phyloP scores from a whole-genome alignment of 768 basidiomycete genomes.

The Myochromella boudieri region DNA sequence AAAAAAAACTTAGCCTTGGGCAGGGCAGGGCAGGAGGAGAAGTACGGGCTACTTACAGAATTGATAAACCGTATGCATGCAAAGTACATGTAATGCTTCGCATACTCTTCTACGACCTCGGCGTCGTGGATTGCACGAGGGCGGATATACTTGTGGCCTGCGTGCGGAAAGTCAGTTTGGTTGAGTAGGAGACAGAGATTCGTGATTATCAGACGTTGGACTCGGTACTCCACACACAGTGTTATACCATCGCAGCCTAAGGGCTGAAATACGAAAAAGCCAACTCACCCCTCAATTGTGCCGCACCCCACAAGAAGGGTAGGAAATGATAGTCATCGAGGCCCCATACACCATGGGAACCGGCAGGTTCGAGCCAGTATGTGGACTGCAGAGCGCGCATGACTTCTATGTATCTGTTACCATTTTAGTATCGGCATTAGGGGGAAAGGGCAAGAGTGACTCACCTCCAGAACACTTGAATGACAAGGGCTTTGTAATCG shows the following conservation, averaged over 20 bases:
- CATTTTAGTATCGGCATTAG: constrained; percentile 24
- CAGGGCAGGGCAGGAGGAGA: not conserved
- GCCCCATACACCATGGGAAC: constrained; percentile 99
- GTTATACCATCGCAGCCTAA: too few relatives aligned
- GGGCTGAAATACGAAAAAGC: not conserved
- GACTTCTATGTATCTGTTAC: constrained; percentile 70
- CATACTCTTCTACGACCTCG: constrained; percentile 90
- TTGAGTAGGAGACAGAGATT: not conserved
- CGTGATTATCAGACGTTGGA: too few relatives aligned
- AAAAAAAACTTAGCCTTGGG: not conserved
- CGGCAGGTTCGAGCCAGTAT: constrained; percentile 98
- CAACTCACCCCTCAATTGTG: constrained; percentile 64
- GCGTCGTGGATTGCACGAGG: constrained; percentile 92
- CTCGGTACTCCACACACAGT: too few relatives aligned
- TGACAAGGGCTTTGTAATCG: constrained; percentile 77
- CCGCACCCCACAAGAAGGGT: constrained; percentile 85
- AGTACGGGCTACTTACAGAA: constrained; percentile 54
- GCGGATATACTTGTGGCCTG: constrained; percentile 85
- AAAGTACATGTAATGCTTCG: constrained; percentile 94
- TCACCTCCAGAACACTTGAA: constrained; percentile 87
- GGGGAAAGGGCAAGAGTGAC: constrained; percentile 11
- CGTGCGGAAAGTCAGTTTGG: not conserved
- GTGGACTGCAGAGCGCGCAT: constrained; percentile 89
- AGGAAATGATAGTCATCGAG: constrained; percentile 97
- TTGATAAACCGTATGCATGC: constrained; percentile 96